Evolutionary conservation across 2,329 filamentous ascomycete genomes (phyloP).

Genomic region (Trichoderma atrobrunneum): DNA sequence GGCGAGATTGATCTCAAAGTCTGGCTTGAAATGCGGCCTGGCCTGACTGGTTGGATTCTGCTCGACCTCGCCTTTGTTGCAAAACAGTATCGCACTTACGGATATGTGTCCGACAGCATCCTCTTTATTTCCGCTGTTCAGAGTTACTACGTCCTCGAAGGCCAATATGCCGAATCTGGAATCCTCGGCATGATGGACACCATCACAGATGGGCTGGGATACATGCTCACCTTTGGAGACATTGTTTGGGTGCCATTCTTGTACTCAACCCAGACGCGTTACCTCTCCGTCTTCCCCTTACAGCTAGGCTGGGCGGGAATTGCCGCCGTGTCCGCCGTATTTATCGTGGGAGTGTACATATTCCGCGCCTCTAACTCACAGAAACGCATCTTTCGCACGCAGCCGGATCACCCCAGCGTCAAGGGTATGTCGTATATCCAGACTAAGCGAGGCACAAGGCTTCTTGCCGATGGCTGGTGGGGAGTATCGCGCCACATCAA

Average conservation of each 20-base stretch:
- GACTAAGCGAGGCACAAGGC: slow-evolving; percentile 73
- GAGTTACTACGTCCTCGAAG: slow-evolving; percentile 76
- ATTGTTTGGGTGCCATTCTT: slow-evolving; percentile 87
- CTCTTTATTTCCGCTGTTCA: slow-evolving; percentile 72
- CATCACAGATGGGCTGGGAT: slow-evolving; percentile 84
- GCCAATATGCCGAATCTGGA: slow-evolving; percentile 78
- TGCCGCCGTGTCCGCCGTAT: slow-evolving; percentile 60
- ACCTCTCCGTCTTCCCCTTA: slow-evolving; percentile 76
- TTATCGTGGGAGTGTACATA: slow-evolving; percentile 71
- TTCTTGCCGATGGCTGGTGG: slow-evolving; percentile 88
- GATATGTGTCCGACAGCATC: slow-evolving; percentile 80
- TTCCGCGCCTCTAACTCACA: slow-evolving; percentile 87
- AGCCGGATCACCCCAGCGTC: slow-evolving; percentile 74
- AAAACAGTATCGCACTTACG: slow-evolving; percentile 79
- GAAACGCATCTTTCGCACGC: slow-evolving; percentile 88
- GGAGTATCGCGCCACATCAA: slow-evolving; percentile 86
- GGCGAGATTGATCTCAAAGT: slow-evolving; percentile 85
- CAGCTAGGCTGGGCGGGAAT: slow-evolving; percentile 66
- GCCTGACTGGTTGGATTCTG: slow-evolving; percentile 80
- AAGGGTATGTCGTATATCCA: slow-evolving; percentile 77
- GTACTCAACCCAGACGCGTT: slow-evolving; percentile 77
- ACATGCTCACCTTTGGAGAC: slow-evolving; percentile 89
- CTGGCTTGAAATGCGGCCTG: slow-evolving; percentile 82
- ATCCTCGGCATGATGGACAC: slow-evolving; percentile 90
- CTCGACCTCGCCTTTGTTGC: slow-evolving; percentile 78